Base-by-base conservation (phyloP, 2,329 filamentous ascomycete genomes). In the Penicillium sp. region DNA sequence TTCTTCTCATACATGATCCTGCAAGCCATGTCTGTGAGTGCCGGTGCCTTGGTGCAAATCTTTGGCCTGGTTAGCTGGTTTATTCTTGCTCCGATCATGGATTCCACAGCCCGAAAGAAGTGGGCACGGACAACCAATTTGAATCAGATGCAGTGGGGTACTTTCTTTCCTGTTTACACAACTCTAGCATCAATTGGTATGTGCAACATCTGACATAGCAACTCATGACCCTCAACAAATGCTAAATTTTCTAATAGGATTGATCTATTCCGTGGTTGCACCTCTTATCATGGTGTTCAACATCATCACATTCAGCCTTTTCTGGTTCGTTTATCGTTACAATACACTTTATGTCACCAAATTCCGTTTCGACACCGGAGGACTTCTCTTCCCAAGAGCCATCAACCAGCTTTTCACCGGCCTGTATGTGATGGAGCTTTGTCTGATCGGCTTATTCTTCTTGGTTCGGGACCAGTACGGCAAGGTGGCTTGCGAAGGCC, bases 1-100 rank as follows among this genome's bases (percentile, higher is more conserved):
- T 98, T 96, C 71, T 96, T 95, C 72, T 90, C 87, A 1, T 98
- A 98, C 74, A 89, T 98, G 80, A 83, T 95, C 59, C 80, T 98
- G 7, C 92, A 96, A 56, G 87, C 89, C 0, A 74, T 96, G 53
- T 88, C 86, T 46, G 88, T 86, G 46, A 95, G 88, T 61, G 90
- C 90, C 1, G 88, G 85, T 61, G 90, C 86, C 1, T 71, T 96
- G 3, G 70, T 95, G 9, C 92, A 96, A 56, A 76, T 94, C 15
- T 79, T 78, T n/a, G 77, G 80, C 3, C 73, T 98, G 3, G 57
- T 88, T 30, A 72, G 82, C 47, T 94, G 89, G 81, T 94, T 88
- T 53, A 56, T 96, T 14, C 62, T 94, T 30, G 83, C 85, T 1
- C 84, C 81, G 1, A 74, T 95, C 0, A 62, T 93, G 29, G 92